A percentile compares a stretch with the other conserved stretches of the same genome.
phyloP scores from a whole-genome alignment of 116 monocot species.

The Papilionanthe hybrid region DNA sequence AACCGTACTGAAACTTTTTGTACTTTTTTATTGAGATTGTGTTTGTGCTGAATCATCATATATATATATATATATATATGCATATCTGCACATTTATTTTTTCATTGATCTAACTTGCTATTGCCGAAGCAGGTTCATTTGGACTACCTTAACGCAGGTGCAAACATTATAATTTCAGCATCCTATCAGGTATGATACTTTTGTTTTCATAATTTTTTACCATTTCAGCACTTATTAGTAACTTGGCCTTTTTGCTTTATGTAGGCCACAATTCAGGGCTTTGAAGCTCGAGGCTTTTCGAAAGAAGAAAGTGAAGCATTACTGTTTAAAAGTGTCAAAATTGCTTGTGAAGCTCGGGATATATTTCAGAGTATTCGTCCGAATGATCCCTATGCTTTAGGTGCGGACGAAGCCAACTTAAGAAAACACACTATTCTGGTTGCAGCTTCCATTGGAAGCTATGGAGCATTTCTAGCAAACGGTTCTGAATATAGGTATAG shows the following conservation, averaged over 20 bases:
- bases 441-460: constrained; percentile 69
- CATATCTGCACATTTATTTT: not conserved
- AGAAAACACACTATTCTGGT: constrained; percentile 39
- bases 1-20: no score
- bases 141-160: constrained; percentile 85
- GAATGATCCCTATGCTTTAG: not conserved
- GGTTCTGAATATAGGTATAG: constrained; percentile 68
- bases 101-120: not conserved
- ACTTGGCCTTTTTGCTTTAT: not conserved
- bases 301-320: constrained; percentile 60
- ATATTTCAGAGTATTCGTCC: constrained; percentile 28
- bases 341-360: constrained; percentile 70
- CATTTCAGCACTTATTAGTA: not conserved
- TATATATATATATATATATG: not conserved
- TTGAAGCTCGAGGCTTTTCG: constrained; percentile 54
- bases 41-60: not conserved
- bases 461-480: constrained; percentile 76
- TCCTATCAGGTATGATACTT: constrained; percentile 52
- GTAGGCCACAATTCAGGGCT: constrained; percentile 81
- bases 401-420: not conserved
- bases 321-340: constrained; percentile 53
- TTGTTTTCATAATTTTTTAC: not conserved
- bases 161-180: constrained; percentile 61
- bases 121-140: constrained; percentile 58
- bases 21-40: not conserved